Base-by-base conservation (phyloP, 257 asterid species). In the Ligustrum vulgare region DNA sequence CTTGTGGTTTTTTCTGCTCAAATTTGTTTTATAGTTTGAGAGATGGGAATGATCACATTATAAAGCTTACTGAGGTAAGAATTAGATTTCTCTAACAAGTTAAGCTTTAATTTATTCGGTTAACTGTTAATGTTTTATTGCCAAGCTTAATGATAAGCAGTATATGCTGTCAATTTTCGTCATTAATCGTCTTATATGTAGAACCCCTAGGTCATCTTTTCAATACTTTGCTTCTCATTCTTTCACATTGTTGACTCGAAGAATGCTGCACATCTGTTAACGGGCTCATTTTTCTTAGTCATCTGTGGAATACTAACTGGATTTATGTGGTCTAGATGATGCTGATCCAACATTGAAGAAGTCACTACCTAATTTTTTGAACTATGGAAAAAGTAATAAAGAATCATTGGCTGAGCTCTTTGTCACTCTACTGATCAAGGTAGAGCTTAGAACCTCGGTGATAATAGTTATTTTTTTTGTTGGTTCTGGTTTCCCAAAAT, bases 341-440 rank as follows among this genome's bases (percentile, higher is more conserved):
- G 82, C 87, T 72, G 95, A 92, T 78, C 90, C 82, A 65, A 79
- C 81, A 22, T 93, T 92, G 81, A 80, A 15, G 76, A 88, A 86
- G 78, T 81, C 86, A 49, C 31, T 88, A 58, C 47, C 83, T 65
- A 87, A 84, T 41, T 94, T 89, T 81, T 76, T 64, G 39, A 87
- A 88, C 82, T 90, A 79, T 75, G 98, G 98, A 66, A 82, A 85
- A 80, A 58, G 72, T 34, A 94, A 94, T 78, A 77, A 39, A 77
- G 97, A 94, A 83, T 86, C 95, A 12, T 80, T 94, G 83, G 95
- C 93, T n/a, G 94, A 88, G 90, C 98, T 94, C 79, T 89, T 94
- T 74, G 73, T 90, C 82, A 84, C 97, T 82, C 84, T 92, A 68
- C 82, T 94, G 76, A 79, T 89, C 72, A 94, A 92, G 97, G 97